phyloP scores from a whole-genome alignment of 2,329 filamentous ascomycete species.

The Lachnellula occidentalis region DNA sequence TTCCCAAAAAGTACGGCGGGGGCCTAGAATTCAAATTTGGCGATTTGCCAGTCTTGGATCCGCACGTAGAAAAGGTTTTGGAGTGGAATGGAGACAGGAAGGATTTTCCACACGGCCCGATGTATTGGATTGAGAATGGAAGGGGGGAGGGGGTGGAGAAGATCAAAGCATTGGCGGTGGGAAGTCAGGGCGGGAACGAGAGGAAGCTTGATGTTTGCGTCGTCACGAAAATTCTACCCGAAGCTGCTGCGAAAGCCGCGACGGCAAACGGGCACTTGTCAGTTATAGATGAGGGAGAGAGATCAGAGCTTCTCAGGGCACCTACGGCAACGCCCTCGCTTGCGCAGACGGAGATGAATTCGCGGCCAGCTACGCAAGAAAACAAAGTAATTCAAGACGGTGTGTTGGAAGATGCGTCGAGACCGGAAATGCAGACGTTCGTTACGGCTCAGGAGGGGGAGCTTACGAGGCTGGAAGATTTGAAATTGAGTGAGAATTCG shows the following conservation, averaged over 20 bases:
- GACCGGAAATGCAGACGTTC: conserved; percentile 22
- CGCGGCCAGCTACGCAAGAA: not conserved
- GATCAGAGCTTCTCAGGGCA: conserved; percentile 7
- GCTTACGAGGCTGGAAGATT: conserved; percentile 1
- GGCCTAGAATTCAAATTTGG: conserved; percentile 79
- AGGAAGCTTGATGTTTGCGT: conserved; percentile 36
- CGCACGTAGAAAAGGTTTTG: conserved; percentile 44
- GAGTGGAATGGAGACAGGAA: conserved; percentile 48
- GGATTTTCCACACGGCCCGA: conserved; percentile 51
- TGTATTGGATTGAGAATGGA: conserved; percentile 49
- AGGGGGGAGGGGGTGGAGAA: conserved; percentile 24
- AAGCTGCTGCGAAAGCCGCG: not conserved
- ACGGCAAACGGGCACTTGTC: conserved; percentile 6
- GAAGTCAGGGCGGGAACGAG: conserved; percentile 41
- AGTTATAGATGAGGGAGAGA: not conserved
- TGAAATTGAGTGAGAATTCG: conserved; percentile 16
- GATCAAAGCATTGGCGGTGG: conserved; percentile 49
- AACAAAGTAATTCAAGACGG: conserved; percentile 17
- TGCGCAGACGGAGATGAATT: not conserved
- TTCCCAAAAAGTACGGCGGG: conserved; percentile 87
- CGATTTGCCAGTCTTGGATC: conserved; percentile 68
- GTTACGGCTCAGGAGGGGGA: conserved; percentile 21
- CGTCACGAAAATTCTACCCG: conserved; percentile 11
- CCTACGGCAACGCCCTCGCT: conserved; percentile 11
- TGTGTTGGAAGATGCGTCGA: conserved; percentile 11